A percentile compares a stretch with the other conserved stretches of the same genome.
phyloP scores from a whole-genome alignment of 176 grass and related monocot genomes.

The Oryza punctata region DNA sequence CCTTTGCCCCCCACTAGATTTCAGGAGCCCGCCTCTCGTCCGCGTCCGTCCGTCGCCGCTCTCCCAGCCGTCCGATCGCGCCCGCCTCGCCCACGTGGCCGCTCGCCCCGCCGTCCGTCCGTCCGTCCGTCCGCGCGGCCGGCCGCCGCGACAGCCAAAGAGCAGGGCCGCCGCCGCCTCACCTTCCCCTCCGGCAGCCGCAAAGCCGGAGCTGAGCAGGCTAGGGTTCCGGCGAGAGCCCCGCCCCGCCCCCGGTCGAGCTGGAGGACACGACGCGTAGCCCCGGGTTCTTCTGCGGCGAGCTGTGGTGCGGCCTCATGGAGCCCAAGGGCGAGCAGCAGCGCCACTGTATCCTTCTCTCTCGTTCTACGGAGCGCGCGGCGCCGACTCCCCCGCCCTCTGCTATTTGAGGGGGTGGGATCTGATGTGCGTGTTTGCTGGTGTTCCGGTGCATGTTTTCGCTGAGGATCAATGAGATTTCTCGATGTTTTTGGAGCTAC shows the following conservation, averaged over 20 bases:
- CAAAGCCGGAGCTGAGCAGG: slow-evolving; percentile 33
- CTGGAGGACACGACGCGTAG: slow-evolving; percentile 72
- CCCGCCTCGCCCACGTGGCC: slow-evolving; percentile 29
- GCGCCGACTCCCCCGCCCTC: no score
- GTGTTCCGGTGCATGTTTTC: slow-evolving; percentile 19
- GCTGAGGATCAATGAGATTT: slow-evolving; percentile 14
- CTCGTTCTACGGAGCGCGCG: not conserved
- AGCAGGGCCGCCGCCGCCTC: not conserved
- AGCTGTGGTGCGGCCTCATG: slow-evolving; percentile 90
- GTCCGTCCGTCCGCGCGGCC: not conserved
- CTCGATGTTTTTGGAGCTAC: not conserved
- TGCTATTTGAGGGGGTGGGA: not conserved
- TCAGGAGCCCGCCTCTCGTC: slow-evolving; percentile 39
- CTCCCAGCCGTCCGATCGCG: slow-evolving; percentile 32
- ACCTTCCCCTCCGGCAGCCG: slow-evolving; percentile 27
- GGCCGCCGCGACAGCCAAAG: not conserved
- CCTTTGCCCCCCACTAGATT: slow-evolving; percentile 23
- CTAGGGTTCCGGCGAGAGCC: slow-evolving; percentile 31
- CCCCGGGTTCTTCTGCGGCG: slow-evolving; percentile 83
- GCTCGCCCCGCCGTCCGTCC: not conserved
- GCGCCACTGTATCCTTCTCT: slow-evolving; percentile 55
- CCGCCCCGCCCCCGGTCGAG: slow-evolving; percentile 43
- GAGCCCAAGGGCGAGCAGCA: slow-evolving; percentile 62
- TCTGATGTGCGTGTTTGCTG: not conserved
- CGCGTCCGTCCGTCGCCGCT: not conserved